phyloP scores from a whole-genome alignment of 164 flowering plant genomes.

The Dillenia suffruticosa region DNA sequence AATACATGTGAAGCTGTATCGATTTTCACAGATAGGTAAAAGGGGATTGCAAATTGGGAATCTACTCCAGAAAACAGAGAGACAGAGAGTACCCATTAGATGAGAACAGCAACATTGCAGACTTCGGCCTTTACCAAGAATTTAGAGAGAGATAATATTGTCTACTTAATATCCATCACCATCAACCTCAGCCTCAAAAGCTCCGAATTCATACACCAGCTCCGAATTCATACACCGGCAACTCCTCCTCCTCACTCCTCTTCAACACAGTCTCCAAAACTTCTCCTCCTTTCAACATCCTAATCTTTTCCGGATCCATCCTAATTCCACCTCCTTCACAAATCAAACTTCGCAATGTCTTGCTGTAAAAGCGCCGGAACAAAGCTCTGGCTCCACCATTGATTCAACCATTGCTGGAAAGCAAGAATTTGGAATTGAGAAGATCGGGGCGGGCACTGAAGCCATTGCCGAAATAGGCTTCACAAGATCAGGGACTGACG shows the following conservation, averaged over 20 bases:
- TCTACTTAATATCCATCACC: too few relatives aligned
- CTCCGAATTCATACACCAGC: too few relatives aligned
- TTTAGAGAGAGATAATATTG: too few relatives aligned
- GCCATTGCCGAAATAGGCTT: constrained; percentile 89
- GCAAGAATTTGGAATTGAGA: constrained; percentile 14
- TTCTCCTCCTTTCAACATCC: constrained; percentile 86
- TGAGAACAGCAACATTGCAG: too few relatives aligned
- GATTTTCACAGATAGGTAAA: too few relatives aligned
- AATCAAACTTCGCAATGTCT: constrained; percentile 64
- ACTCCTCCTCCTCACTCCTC: constrained; percentile 69
- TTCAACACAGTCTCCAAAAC: constrained; percentile 71
- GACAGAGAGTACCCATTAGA: too few relatives aligned
- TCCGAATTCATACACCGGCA: constrained; percentile 65
- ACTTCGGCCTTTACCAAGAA: too few relatives aligned
- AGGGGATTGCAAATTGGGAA: too few relatives aligned
- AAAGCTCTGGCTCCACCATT: constrained; percentile 33
- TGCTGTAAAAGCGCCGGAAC: constrained; percentile 73
- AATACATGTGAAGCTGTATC: too few relatives aligned
- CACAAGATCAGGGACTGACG: constrained; percentile 49
- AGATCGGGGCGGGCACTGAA: constrained; percentile 51
- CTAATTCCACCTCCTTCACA: constrained; percentile 77
- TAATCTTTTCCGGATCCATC: constrained; percentile 60
- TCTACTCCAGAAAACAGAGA: too few relatives aligned
- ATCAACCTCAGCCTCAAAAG: constrained; percentile 51
- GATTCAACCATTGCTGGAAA: constrained; percentile 1